Evolutionary conservation across 305 asterid genomes (phyloP), one percentile per base, ranked within the genome.

Genomic region (Rubia balearica): DNA sequence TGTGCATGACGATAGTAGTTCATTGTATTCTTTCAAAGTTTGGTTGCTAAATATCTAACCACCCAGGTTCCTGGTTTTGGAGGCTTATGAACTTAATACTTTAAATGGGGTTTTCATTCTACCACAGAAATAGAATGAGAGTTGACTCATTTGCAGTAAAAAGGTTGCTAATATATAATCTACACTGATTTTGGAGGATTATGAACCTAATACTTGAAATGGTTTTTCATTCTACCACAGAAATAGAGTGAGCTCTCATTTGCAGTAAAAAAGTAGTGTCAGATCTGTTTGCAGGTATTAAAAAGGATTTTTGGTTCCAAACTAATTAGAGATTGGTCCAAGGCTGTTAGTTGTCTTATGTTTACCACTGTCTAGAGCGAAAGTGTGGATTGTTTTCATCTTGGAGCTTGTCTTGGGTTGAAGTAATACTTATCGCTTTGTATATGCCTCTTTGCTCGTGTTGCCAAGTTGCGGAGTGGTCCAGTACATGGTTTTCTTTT

Each of bases 1-100:
- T 77, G 61, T 57, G 51, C 77, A 61, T 75, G 56, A 68, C 38
- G 9, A 49, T 62, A 21, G 67, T 24, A 13, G 59, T 3, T 7
- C n/a, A 12, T 7, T 42, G 11, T 62, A 33, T 33, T 4, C 38
- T 33, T 33, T 33, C 38, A 33, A 33, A 33, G 38, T 33, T 33
- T 33, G 38, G 38, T 33, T 33, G 38, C 38, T 33, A 33, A 33
- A 42, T 42, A 42, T 62, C 56, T 49, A 17, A 49, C 56, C 56
- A 49, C 0, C 27, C 11, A 19, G 6, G 4, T n/a, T 4, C 19
- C 71, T 14, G 43, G 2, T 30, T 61, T 30, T 30, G 66, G n/a
- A 61, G 42, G 21, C 4, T 30, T 13, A 55, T 19, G 8, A 4
- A 61, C 3, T 2, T 33, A 3, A 33, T 33, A 4, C 38, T 33